Evolutionary conservation across 305 asterid species (phyloP).

Genomic region (Solanum aculeatissimum): DNA sequence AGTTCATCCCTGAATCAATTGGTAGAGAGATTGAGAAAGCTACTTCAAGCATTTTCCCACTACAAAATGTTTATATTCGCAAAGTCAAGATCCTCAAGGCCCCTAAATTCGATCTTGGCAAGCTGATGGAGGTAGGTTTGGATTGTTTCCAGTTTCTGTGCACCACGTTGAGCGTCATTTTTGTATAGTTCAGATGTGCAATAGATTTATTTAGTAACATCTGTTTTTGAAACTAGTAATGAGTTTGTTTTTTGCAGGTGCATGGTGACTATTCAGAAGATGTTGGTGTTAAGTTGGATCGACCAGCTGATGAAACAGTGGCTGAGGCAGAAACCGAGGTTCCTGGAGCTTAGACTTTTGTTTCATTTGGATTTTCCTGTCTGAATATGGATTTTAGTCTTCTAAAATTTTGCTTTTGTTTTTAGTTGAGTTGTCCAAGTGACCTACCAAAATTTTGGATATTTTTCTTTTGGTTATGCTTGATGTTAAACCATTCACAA

Average conservation of each 20-base stretch:
- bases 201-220: background rate
- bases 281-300: conserved; percentile 56
- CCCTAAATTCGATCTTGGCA: conserved; percentile 84
- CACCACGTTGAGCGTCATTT: background rate
- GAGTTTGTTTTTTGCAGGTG: conserved; percentile 27
- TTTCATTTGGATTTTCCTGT: background rate
- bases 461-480: background rate
- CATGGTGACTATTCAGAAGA: conserved; percentile 72
- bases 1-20: conserved; percentile 76
- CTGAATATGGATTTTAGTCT: background rate
- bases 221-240: background rate
- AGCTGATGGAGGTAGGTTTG: conserved; percentile 60
- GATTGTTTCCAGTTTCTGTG: background rate
- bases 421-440: background rate
- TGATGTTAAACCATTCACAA: background rate
- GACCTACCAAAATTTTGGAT: background rate
- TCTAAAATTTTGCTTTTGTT: background rate
- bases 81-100: conserved; percentile 86
- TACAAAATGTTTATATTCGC: conserved; percentile 70
- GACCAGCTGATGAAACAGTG: conserved; percentile 57
- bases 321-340: conserved; percentile 44
- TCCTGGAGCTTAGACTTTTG: background rate
- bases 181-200: background rate
- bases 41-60: conserved; percentile 76
- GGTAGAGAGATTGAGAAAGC: conserved; percentile 92